Conservation (phyloP, 2,329 filamentous ascomycete genomes). For the Xenoacremonium recifei region DNA sequence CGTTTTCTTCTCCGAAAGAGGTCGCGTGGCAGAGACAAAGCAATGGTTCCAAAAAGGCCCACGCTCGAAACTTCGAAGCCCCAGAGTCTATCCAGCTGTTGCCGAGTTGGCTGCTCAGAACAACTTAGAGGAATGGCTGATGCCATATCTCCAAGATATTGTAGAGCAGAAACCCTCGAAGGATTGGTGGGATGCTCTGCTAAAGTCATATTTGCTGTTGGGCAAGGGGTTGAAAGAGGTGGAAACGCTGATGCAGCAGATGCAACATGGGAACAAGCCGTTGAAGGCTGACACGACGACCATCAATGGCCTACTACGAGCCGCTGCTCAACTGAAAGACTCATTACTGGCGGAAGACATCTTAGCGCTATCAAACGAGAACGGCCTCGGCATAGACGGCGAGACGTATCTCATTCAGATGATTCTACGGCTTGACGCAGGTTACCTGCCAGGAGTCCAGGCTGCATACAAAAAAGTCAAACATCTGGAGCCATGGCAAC, state of each 20-base stretch:
- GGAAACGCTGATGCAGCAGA: conserved; percentile 62
- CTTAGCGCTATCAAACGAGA: conserved; percentile 62
- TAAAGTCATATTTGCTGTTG: conserved; percentile 68
- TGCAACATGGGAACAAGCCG: conserved; percentile 59
- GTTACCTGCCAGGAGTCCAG: conserved; percentile 69
- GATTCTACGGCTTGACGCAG: conserved; percentile 69
- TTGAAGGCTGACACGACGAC: conserved; percentile 64
- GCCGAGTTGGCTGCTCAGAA: conserved; percentile 57
- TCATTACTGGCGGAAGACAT: conserved; percentile 73
- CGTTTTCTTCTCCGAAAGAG: conserved; percentile 57
- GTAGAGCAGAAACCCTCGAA: conserved; percentile 48
- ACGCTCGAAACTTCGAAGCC: conserved; percentile 18
- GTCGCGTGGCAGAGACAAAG: conserved; percentile 61
- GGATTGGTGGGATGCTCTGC: conserved; percentile 66
- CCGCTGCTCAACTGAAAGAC: conserved; percentile 69
- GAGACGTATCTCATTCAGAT: conserved; percentile 74
- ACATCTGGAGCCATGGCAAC: conserved; percentile 34
- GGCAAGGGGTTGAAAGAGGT: conserved; percentile 61
- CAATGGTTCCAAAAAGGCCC: conserved; percentile 64
- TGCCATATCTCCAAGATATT: conserved; percentile 54
- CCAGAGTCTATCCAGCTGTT: conserved; percentile 27
- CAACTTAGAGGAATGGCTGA: conserved; percentile 60
- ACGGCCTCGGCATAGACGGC: conserved; percentile 65
- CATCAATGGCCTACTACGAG: conserved; percentile 74
- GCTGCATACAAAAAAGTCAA: conserved; percentile 56